Percentiles rank a stretch among this genome's conserved stretches.
Evolutionary conservation across 1,284 basidiomycete species (phyloP).

Genomic region (Rhodofomes roseus): DNA sequence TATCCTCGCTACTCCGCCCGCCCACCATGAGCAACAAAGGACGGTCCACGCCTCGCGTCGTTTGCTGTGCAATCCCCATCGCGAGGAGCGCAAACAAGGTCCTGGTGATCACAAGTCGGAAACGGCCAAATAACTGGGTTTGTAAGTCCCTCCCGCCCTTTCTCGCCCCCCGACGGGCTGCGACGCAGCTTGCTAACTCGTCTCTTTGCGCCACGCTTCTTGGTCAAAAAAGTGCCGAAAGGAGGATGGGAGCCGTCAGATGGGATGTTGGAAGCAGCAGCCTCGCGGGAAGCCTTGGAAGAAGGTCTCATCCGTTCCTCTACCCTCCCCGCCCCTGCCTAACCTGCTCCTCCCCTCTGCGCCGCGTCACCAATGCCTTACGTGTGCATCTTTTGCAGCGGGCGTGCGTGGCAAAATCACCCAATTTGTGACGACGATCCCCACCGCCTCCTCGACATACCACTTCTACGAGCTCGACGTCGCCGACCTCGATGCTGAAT

Average conservation of each 20-base stretch:
- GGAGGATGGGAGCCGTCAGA: slow-evolving; percentile 82
- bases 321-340: slow-evolving; percentile 59
- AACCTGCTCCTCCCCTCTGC: slow-evolving; percentile 33
- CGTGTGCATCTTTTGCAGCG: slow-evolving; percentile 41
- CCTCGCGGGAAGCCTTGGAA: slow-evolving; percentile 84
- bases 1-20: slow-evolving; percentile 10
- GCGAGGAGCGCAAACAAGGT: slow-evolving; percentile 66
- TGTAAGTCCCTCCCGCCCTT: slow-evolving; percentile 55
- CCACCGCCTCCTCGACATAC: slow-evolving; percentile 71
- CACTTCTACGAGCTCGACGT: slow-evolving; percentile 87
- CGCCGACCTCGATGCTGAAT: slow-evolving; percentile 63
- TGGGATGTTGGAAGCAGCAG: slow-evolving; percentile 75
- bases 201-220: slow-evolving; percentile 8
- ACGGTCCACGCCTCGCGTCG: slow-evolving; percentile 71
- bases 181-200: slow-evolving; percentile 2
- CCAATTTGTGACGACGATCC: slow-evolving; percentile 74
- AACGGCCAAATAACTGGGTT: slow-evolving; percentile 75
- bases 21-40: slow-evolving; percentile 70
- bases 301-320: slow-evolving; percentile 85
- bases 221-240: slow-evolving; percentile 62
- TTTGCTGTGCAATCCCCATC: slow-evolving; percentile 84
- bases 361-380: slow-evolving; percentile 20
- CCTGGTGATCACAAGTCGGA: slow-evolving; percentile 77
- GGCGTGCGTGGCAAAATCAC: slow-evolving; percentile 78
- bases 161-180: slow-evolving; percentile 9